phyloP scores from a whole-genome alignment of 2,329 filamentous ascomycete species.

The Cryphonectria parasitica region DNA sequence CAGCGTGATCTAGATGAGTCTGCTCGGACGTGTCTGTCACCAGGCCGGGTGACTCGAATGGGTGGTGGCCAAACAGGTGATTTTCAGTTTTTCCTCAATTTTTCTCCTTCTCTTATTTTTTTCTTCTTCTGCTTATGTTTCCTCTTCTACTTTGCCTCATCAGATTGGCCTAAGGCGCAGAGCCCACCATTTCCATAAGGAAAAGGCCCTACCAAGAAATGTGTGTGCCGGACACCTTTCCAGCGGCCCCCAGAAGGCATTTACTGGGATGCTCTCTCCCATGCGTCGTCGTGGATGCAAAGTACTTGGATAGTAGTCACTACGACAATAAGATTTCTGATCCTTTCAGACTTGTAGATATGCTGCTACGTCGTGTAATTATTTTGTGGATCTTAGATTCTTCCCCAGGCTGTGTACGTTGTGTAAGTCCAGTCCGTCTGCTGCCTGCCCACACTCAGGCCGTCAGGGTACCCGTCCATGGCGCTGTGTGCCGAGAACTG shows the following conservation, averaged over 20 bases:
- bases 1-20: neutral
- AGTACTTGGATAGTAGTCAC: neutral
- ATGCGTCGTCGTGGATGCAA: neutral
- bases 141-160: neutral
- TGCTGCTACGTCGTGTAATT: neutral
- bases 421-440: neutral
- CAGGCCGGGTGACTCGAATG: neutral
- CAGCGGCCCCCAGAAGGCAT: neutral
- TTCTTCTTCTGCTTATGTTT: neutral
- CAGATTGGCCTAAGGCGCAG: neutral
- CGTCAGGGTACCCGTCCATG: neutral
- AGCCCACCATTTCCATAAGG: neutral
- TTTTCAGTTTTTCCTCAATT: neutral
- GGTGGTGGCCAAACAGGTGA: neutral
- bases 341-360: neutral
- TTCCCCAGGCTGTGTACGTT: neutral
- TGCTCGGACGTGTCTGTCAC: neutral
- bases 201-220: neutral
- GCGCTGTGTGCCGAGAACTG: slow-evolving; percentile 1
- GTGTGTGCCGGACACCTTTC: neutral
- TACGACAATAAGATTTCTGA: neutral
- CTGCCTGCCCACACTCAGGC: neutral
- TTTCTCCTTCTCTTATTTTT: neutral
- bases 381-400: neutral
- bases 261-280: neutral